These are phyloP conservation scores for bread wheat (Triticum aestivum) DNA, from an alignment of 176 grass and related monocot species.

Conservation along the genomic window DNA sequence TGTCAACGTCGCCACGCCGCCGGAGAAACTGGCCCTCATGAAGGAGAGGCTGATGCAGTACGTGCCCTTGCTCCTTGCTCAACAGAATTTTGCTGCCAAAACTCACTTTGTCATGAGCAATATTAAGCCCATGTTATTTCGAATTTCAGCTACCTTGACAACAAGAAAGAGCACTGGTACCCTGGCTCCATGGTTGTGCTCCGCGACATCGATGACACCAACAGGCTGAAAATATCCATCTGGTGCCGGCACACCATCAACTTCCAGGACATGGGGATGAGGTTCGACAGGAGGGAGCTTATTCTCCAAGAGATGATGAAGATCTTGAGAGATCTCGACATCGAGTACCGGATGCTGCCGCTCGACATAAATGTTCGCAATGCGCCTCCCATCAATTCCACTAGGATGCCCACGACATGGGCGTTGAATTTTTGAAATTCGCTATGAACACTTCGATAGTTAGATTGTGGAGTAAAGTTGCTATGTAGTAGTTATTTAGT, in stretches of 20 bases:
- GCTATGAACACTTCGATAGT: neutral
- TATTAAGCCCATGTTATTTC: neutral
- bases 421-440: constrained; percentile 22
- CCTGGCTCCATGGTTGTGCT: constrained; percentile 69
- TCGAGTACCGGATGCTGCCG: constrained; percentile 85
- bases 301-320: constrained; percentile 87
- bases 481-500: neutral
- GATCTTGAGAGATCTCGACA: constrained; percentile 76
- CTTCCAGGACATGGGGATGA: constrained; percentile 81
- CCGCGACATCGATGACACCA: constrained; percentile 75
- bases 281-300: constrained; percentile 78
- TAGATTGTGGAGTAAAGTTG: neutral
- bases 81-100: neutral
- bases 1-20: constrained; percentile 72
- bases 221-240: constrained; percentile 75
- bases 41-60: constrained; percentile 88
- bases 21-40: constrained; percentile 82
- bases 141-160: constrained; percentile 72
- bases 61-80: neutral
- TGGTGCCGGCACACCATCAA: constrained; percentile 96
- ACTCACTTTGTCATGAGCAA: neutral
- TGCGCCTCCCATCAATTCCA: constrained; percentile 49
- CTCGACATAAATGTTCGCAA: constrained; percentile 78
- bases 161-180: constrained; percentile 97
- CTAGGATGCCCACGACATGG: constrained; percentile 75